Evolutionary conservation across 345 rosid species (phyloP).

Genomic region (Raphanus sativus): DNA sequence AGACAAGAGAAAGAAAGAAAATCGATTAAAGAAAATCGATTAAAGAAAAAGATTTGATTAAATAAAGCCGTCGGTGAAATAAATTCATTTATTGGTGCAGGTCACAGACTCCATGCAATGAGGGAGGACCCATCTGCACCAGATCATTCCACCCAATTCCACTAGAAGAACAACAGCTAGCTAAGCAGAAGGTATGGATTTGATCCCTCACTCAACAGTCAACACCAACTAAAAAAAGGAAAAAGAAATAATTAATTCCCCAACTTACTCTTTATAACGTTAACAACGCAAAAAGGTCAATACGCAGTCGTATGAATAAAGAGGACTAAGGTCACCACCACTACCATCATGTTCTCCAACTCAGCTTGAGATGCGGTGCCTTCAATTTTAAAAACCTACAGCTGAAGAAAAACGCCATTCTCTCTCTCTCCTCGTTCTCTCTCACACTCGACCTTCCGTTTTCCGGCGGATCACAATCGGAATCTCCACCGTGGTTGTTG

Average conservation of each 20-base stretch:
- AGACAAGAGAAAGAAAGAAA: not conserved
- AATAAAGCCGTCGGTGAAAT: constrained; percentile 15
- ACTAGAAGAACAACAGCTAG: constrained; percentile 10
- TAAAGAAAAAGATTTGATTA: constrained; percentile 1
- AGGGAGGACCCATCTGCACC: constrained; percentile 27
- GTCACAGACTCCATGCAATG: constrained; percentile 4
- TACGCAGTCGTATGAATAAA: constrained; percentile 24
- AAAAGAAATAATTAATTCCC: not conserved
- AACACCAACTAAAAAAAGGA: not conserved
- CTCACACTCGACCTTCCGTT: not conserved
- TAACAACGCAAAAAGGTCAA: constrained; percentile 24
- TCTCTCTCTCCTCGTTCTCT: constrained; percentile 15
- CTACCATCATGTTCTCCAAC: constrained; percentile 14
- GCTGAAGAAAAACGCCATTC: not conserved
- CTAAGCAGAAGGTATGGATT: constrained; percentile 20
- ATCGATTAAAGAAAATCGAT: not conserved
- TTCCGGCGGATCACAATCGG: not conserved
- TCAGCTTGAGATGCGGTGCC: constrained; percentile 18
- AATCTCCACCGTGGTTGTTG: constrained; percentile 10
- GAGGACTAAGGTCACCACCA: not conserved
- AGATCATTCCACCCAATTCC: constrained; percentile 30
- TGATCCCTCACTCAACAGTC: constrained; percentile 30
- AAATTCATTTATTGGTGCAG: constrained; percentile 17
- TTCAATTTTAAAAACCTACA: constrained; percentile 1
- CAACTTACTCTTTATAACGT: constrained; percentile 25